A percentile compares a stretch with the other conserved stretches of the same genome.
phyloP scores from a whole-genome alignment of 1,139 yeast species.

The Pichia sp. region DNA sequence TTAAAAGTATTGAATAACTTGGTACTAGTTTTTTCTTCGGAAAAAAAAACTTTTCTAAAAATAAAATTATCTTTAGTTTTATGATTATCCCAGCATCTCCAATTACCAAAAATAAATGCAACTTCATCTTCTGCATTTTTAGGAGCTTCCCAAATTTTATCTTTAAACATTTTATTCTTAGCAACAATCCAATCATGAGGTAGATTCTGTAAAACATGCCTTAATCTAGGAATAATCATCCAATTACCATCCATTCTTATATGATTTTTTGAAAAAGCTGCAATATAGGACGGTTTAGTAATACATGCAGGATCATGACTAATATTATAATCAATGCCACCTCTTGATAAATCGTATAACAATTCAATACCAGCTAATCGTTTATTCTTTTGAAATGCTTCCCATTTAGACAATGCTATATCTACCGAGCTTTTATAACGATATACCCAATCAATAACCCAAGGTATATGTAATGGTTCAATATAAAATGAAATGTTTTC shows the following conservation, averaged over 20 bases:
- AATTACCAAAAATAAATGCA: constrained; percentile 54
- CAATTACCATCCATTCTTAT: constrained; percentile 79
- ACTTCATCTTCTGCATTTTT: constrained; percentile 50
- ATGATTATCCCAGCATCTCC: constrained; percentile 88
- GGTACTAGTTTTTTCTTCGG: background rate
- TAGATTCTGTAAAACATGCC: constrained; percentile 63
- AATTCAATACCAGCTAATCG: constrained; percentile 35
- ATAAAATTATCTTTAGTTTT: constrained; percentile 52
- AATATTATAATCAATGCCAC: constrained; percentile 54
- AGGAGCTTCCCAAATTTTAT: constrained; percentile 39
- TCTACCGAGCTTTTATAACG: constrained; percentile 23
- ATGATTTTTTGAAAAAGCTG: constrained; percentile 65
- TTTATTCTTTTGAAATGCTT: constrained; percentile 17
- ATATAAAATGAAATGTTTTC: constrained; percentile 12
- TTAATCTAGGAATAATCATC: constrained; percentile 72
- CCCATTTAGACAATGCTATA: constrained; percentile 1
- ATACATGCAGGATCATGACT: constrained; percentile 85
- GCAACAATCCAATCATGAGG: constrained; percentile 47
- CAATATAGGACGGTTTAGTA: constrained; percentile 77
- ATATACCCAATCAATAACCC: constrained; percentile 33
- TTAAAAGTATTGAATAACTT: constrained; percentile 8
- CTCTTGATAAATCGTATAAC: constrained; percentile 52
- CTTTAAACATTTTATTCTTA: constrained; percentile 26
- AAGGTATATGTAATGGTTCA: constrained; percentile 31
- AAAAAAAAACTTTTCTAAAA: constrained; percentile 40